phyloP scores from a whole-genome alignment of 2,329 filamentous ascomycete genomes.

The Fusarium praegraminearum region DNA sequence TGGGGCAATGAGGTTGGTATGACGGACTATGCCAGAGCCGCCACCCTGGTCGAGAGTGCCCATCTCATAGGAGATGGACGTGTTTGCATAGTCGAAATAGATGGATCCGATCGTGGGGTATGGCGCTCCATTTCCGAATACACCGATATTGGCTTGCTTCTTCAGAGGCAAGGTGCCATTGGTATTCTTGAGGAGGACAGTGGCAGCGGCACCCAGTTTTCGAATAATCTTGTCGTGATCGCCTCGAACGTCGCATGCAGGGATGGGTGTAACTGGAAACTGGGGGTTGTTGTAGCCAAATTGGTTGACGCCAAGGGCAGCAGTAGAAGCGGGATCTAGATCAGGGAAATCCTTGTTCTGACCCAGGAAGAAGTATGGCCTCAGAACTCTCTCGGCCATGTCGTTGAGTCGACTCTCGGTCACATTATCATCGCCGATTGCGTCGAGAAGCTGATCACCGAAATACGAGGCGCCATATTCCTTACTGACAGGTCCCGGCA shows the following conservation, averaged over 20 bases:
- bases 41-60: constrained; percentile 69
- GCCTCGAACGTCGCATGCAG: constrained; percentile 58
- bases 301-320: constrained; percentile 51
- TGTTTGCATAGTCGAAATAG: constrained; percentile 69
- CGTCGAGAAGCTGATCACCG: not conserved
- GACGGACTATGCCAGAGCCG: constrained; percentile 58
- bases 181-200: constrained; percentile 80
- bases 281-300: constrained; percentile 61
- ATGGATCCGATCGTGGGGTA: constrained; percentile 66
- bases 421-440: not conserved
- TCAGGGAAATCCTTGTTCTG: constrained; percentile 1
- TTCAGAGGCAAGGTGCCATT: constrained; percentile 70
- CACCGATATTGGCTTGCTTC: constrained; percentile 66
- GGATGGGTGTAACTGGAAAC: constrained; percentile 42
- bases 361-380: not conserved
- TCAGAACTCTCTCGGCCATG: constrained; percentile 2
- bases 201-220: constrained; percentile 66
- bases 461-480: not conserved
- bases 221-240: constrained; percentile 67
- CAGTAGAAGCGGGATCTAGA: not conserved
- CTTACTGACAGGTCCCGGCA: constrained; percentile 53
- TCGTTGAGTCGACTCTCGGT: not conserved
- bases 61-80: constrained; percentile 63
- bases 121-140: constrained; percentile 64
- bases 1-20: constrained; percentile 53